Percentiles rank a stretch among this genome's conserved stretches.
These are phyloP conservation scores for Leccinum griseonigrum DNA, from an alignment of 1,284 basidiomycete species.

Conservation along the genomic window DNA sequence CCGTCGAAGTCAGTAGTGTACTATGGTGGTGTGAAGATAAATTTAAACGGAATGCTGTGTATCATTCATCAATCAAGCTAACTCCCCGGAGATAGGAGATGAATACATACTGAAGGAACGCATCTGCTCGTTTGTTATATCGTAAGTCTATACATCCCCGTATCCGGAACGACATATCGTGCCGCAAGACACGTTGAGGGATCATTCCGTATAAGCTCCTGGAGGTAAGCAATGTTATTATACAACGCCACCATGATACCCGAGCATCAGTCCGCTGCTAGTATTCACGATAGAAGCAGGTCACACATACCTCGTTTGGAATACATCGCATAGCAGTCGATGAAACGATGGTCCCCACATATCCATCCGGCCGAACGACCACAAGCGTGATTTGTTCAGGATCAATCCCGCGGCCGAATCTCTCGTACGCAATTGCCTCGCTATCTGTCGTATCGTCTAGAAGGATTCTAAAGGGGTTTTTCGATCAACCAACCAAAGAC, in stretches of 20 bases:
- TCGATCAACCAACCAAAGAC: neutral
- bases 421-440: neutral
- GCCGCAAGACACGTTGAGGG: conserved; percentile 96
- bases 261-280: conserved; percentile 1
- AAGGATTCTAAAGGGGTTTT: neutral
- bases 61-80: conserved; percentile 32
- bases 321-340: conserved; percentile 55
- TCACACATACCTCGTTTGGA: conserved; percentile 82
- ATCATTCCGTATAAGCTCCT: conserved; percentile 94
- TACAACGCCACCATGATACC: conserved; percentile 72
- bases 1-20: conserved; percentile 99
- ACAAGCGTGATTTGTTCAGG: neutral
- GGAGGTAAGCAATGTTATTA: conserved; percentile 94
- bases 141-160: conserved; percentile 94
- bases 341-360: neutral
- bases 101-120: conserved; percentile 85
- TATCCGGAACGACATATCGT: conserved; percentile 96
- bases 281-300: neutral
- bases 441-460: neutral
- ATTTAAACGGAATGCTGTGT: conserved; percentile 89
- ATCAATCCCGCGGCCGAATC: neutral
- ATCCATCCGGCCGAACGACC: neutral
- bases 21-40: conserved; percentile 82
- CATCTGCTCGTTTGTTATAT: conserved; percentile 96
- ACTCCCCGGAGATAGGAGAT: neutral